Evolutionary conservation across 805 yeast species (phyloP), one percentile per base, ranked within the genome.

Genomic region (Saturnispora diversa): DNA sequence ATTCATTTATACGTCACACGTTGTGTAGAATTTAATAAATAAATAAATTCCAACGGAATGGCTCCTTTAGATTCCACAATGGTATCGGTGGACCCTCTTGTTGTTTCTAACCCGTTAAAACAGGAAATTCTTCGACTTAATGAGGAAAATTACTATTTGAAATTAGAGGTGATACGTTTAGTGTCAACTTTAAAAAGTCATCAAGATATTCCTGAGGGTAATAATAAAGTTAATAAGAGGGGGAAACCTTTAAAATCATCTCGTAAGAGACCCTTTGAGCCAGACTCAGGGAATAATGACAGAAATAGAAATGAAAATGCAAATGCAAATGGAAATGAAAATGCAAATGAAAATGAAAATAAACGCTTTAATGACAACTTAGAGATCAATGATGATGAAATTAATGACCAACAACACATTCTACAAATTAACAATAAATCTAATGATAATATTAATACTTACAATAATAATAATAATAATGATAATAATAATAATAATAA

Each of bases 121-220:
- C 58, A 54, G 22, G 66, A 68, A 16, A 59, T 70, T n/a, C 43
- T 61, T 35, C 61, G 62, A 35, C 63, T 69, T 36, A 67, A 66
- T 42, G 68, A 67, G 44, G 75, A 70, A 44, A 70, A 70, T 47
- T 63, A 65, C 44, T 56, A 56, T 32, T 48, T 70, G 31, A 70
- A 69, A 51, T 45, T 62, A 26, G 70, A 70, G 46, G 64, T 70
- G 6, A 65, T 70, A 10, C 65, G 62, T 42, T 54, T 70, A 6
- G 74, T 70, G 3, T 58, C 68, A 9, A 70, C 66, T 45, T 54
- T 69, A 50, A 69, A 68, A 44, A 59, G 65, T 37, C 35, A 43
- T 20, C 38, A 45, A n/a, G 35, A 22, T 16, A 13, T 13, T 9
- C 20, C 25, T 19, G n/a, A 19, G 23, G 26, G 15, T 6, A 12